Percentiles rank a stretch among this genome's conserved stretches.
phyloP scores from a whole-genome alignment of 306 rosid species.

The Fragaria vesca region DNA sequence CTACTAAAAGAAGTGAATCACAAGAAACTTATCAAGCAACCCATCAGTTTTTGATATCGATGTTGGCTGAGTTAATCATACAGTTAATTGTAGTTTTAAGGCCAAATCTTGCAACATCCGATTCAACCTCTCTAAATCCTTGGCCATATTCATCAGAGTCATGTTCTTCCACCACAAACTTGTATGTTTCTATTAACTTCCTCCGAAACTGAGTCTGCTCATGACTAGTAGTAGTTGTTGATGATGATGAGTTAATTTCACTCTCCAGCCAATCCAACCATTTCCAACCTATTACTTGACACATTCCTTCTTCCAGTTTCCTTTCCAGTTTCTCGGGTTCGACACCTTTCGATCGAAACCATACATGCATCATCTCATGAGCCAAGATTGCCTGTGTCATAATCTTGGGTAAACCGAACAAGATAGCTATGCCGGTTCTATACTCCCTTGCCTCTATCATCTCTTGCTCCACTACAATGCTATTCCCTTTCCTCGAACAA shows the following conservation, averaged over 20 bases:
- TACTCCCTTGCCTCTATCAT: too few species aligned
- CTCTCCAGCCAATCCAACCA: constrained; percentile 9
- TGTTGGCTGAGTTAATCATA: too few species aligned
- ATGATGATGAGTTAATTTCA: neutral
- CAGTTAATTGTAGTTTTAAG: neutral
- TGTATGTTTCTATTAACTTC: neutral
- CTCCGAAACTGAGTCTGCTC: constrained; percentile 1
- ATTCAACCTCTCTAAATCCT: constrained; percentile 9
- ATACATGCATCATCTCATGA: constrained; percentile 15
- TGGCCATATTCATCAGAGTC: neutral
- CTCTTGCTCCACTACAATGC: neutral
- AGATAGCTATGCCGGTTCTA: neutral
- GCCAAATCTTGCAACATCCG: neutral
- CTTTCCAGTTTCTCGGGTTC: neutral
- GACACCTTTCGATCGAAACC: neutral
- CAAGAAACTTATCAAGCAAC: too few species aligned
- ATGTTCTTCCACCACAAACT: neutral
- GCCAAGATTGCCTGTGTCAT: constrained; percentile 6
- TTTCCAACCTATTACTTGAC: constrained; percentile 10
- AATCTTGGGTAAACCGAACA: constrained; percentile 6
- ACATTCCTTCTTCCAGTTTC: constrained; percentile 6
- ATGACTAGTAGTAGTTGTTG: neutral
- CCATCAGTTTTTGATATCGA: too few species aligned
- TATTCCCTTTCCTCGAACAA: neutral
- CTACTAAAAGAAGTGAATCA: too few species aligned